Conservation (phyloP, 129 eudicot species). For the Flaveria bidentis region DNA sequence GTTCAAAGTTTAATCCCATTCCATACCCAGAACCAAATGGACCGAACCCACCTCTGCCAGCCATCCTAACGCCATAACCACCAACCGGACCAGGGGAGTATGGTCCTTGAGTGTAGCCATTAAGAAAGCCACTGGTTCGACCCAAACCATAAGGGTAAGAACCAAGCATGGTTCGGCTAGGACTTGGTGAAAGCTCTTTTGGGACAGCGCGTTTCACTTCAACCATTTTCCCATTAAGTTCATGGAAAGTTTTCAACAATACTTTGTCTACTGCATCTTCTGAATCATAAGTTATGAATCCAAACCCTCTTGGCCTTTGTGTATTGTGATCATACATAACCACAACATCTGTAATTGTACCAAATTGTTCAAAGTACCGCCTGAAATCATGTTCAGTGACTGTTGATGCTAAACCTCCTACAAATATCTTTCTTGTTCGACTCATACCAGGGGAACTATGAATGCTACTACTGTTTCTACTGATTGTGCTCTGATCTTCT, state of each 20-base stretch:
- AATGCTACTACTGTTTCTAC: conserved; percentile 65
- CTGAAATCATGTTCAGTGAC: conserved; percentile 66
- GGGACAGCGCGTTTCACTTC: conserved; percentile 81
- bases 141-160: conserved; percentile 52
- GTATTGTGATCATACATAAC: conserved; percentile 84
- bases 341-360: conserved; percentile 66
- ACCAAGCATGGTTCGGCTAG: conserved; percentile 50
- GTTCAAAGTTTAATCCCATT: conserved; percentile 64
- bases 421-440: conserved; percentile 63
- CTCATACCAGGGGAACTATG: conserved; percentile 59
- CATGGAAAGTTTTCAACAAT: conserved; percentile 55
- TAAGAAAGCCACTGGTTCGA: conserved; percentile 48
- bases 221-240: conserved; percentile 66
- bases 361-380: conserved; percentile 66
- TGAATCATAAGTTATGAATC: conserved; percentile 68
- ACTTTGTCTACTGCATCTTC: conserved; percentile 71
- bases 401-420: conserved; percentile 74
- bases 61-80: conserved; percentile 65
- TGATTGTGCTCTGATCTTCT: conserved; percentile 56
- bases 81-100: conserved; percentile 49
- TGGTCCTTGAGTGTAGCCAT: conserved; percentile 51
- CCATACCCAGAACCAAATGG: conserved; percentile 58
- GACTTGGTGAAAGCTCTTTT: conserved; percentile 63
- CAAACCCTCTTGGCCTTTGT: conserved; percentile 75
- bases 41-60: conserved; percentile 50